A percentile compares a stretch with the other conserved stretches of the same genome.
Evolutionary conservation across 441 rosid species (phyloP).

Genomic region (Metrosideros polymorpha): DNA sequence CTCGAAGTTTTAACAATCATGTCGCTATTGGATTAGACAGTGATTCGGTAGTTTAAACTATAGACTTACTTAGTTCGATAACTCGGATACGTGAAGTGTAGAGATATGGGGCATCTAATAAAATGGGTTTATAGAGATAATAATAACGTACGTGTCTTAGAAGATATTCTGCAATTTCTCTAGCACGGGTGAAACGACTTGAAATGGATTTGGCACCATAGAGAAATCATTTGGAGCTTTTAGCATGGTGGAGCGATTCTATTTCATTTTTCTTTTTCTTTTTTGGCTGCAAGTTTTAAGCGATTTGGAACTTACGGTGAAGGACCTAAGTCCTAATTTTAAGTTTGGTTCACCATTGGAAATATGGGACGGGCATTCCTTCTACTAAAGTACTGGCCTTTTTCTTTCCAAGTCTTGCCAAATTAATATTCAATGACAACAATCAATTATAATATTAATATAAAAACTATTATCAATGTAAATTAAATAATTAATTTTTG

Average conservation of each 20-base stretch:
- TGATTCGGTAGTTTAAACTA: background rate
- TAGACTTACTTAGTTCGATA: background rate
- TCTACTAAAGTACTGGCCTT: background rate
- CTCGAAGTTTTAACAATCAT: background rate
- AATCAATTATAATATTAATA: background rate
- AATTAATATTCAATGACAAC: background rate
- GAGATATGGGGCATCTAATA: background rate
- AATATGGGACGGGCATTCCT: background rate
- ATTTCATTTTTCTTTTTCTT: background rate
- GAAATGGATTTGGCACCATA: background rate
- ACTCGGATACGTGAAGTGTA: background rate
- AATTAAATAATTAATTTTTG: background rate
- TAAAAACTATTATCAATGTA: background rate
- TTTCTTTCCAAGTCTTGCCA: background rate
- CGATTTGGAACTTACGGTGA: background rate
- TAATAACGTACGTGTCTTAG: background rate
- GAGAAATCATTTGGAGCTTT: background rate
- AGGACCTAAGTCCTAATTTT: background rate
- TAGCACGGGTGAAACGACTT: background rate
- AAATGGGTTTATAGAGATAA: background rate
- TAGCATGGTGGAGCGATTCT: background rate
- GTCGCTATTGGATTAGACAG: accelerated
- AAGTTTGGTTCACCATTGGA: background rate
- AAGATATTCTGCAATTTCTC: background rate
- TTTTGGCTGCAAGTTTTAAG: background rate